A percentile compares a stretch with the other conserved stretches of the same genome.
These are phyloP conservation scores for Phaeomoniella chlamydospora DNA, from an alignment of 2,329 filamentous ascomycete genomes.

Conservation along the genomic window DNA sequence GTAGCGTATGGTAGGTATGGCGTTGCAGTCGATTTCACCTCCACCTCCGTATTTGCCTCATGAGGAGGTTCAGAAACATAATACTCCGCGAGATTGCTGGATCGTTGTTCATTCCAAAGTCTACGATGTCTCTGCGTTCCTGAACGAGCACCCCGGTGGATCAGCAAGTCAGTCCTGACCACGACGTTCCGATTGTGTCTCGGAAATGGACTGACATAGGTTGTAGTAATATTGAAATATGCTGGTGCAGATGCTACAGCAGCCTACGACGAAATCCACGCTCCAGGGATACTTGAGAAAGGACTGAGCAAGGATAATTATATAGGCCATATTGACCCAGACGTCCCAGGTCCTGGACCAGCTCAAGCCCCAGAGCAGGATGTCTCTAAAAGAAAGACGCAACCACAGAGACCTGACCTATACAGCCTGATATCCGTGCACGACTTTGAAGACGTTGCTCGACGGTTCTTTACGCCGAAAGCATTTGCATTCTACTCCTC, in stretches of 20 bases:
- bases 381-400: constrained; percentile 7
- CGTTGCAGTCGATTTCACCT: too few relatives aligned
- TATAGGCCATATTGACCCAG: constrained; percentile 11
- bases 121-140: constrained; percentile 53
- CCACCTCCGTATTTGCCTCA: too few relatives aligned
- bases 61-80: constrained; percentile 24
- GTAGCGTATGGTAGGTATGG: too few relatives aligned
- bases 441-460: constrained; percentile 9
- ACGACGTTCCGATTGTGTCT: too few relatives aligned
- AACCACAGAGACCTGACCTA: constrained; percentile 6
- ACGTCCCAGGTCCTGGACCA: constrained; percentile 5
- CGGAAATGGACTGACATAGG: too few relatives aligned
- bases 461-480: constrained; percentile 8
- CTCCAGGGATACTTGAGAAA: constrained; percentile 10
- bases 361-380: too few relatives aligned
- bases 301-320: constrained; percentile 6
- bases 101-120: constrained; percentile 55
- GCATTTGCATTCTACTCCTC: constrained; percentile 13
- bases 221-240: constrained; percentile 30
- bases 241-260: constrained; percentile 29
- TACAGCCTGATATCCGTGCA: constrained; percentile 8
- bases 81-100: constrained; percentile 40
- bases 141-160: constrained; percentile 46
- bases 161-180: constrained; percentile 32
- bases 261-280: constrained; percentile 28